Evolutionary conservation across 2,329 filamentous ascomycete genomes (phyloP).

Genomic region (Colletotrichum sp.): DNA sequence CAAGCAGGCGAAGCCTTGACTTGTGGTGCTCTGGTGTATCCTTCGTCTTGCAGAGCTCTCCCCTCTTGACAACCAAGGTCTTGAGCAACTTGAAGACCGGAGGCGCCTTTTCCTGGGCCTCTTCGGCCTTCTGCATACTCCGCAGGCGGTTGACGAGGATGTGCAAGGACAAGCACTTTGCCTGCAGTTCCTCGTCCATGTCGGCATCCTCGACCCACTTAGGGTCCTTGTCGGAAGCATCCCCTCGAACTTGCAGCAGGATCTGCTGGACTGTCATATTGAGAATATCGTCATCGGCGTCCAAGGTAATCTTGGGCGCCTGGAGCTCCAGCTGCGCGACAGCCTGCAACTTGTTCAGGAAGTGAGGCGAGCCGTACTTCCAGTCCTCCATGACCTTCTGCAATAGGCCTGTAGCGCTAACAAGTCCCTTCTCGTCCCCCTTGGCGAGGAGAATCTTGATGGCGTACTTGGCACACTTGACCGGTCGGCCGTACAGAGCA

Average conservation of each 20-base stretch:
- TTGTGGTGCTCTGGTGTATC: constrained; percentile 81
- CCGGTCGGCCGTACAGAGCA: constrained; percentile 80
- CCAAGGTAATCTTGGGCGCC: constrained; percentile 73
- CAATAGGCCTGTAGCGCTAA: constrained; percentile 84
- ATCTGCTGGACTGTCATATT: constrained; percentile 79
- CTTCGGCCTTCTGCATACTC: constrained; percentile 55
- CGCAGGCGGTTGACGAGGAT: constrained; percentile 86
- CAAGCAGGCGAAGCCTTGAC: constrained; percentile 79
- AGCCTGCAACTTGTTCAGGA: constrained; percentile 75
- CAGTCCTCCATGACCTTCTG: constrained; percentile 77
- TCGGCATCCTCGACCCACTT: constrained; percentile 72
- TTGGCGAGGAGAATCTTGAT: constrained; percentile 86
- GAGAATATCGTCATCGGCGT: constrained; percentile 77
- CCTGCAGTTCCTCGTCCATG: constrained; percentile 79
- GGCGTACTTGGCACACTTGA: constrained; percentile 89
- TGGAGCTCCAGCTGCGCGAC: constrained; percentile 79
- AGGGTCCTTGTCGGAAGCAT: constrained; percentile 60
- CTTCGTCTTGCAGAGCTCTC: constrained; percentile 78
- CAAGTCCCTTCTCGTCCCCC: constrained; percentile 73
- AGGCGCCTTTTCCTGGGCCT: constrained; percentile 63
- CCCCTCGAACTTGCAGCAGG: constrained; percentile 70
- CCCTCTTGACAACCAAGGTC: constrained; percentile 74
- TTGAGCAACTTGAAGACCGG: constrained; percentile 82
- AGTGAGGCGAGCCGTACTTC: constrained; percentile 74
- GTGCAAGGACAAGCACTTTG: constrained; percentile 84